These are phyloP conservation scores for Candida boidinii DNA, from an alignment of 805 yeast genomes.

Conservation along the genomic window DNA sequence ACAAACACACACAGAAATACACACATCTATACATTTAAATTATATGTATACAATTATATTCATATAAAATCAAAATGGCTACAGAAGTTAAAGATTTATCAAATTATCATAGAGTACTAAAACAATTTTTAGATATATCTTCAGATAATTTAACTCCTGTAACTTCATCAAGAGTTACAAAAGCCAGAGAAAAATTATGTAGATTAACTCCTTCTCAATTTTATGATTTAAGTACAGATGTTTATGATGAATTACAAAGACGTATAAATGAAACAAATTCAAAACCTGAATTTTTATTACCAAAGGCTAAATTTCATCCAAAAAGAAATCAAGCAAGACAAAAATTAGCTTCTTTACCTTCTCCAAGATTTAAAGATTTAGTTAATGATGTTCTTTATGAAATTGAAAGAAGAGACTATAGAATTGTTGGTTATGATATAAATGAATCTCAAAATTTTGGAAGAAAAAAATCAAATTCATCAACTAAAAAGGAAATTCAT, in stretches of 20 bases:
- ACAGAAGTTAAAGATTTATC: conserved; percentile 11
- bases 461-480: conserved; percentile 4
- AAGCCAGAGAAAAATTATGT: conserved; percentile 78
- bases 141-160: conserved; percentile 34
- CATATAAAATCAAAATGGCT: too few relatives aligned
- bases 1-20: too few relatives aligned
- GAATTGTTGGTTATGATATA: conserved; percentile 6
- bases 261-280: conserved; percentile 53
- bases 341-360: conserved; percentile 78
- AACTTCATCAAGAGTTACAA: conserved; percentile 54
- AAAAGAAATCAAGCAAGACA: conserved; percentile 94
- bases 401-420: conserved; percentile 49
- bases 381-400: conserved; percentile 85
- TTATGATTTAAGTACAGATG: conserved; percentile 86
- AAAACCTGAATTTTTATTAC: conserved; percentile 52
- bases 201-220: conserved; percentile 80
- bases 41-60: too few relatives aligned
- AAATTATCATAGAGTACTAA: conserved; percentile 38
- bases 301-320: conserved; percentile 73
- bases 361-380: conserved; percentile 76
- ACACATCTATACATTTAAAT: too few relatives aligned
- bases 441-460: conserved; percentile 5
- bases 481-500: neutral
- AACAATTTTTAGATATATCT: conserved; percentile 42
- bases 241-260: conserved; percentile 83